phyloP scores from a whole-genome alignment of 768 basidiomycete species.

The Pisolithus marmoratus region DNA sequence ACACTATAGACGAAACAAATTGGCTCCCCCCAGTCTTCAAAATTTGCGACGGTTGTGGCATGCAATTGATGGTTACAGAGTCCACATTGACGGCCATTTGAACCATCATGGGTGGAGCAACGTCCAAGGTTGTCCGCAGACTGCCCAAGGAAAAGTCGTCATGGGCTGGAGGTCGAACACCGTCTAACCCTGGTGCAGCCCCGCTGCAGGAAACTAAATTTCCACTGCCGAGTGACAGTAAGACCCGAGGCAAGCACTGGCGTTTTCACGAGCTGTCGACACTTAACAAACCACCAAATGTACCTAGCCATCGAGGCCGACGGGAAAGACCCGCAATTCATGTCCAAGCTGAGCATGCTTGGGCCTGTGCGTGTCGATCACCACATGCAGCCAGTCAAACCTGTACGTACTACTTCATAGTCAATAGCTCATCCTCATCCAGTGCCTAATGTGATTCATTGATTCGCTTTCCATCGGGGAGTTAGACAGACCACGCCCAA shows the following conservation, averaged over 20 bases:
- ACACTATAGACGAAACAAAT: slow-evolving; percentile 26
- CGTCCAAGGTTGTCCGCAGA: slow-evolving; percentile 56
- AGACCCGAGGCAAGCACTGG: slow-evolving; percentile 37
- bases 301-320: slow-evolving; percentile 55
- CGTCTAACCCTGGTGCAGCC: slow-evolving; percentile 11
- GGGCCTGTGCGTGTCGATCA: slow-evolving; percentile 71
- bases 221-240: slow-evolving; percentile 45
- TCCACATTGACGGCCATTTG: not conserved
- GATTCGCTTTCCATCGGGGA: not conserved
- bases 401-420: slow-evolving; percentile 32
- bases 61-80: not conserved
- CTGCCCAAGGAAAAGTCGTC: slow-evolving; percentile 46
- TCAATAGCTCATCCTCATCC: not conserved
- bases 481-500: slow-evolving; percentile 27
- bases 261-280: not conserved
- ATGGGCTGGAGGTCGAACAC: slow-evolving; percentile 44
- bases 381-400: slow-evolving; percentile 44
- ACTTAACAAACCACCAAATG: not conserved
- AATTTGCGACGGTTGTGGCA: not conserved
- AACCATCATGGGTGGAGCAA: slow-evolving; percentile 48
- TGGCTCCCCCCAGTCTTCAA: slow-evolving; percentile 7
- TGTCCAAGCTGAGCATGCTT: slow-evolving; percentile 56
- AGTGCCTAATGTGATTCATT: not conserved
- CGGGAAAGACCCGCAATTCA: slow-evolving; percentile 65
- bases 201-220: slow-evolving; percentile 12